These are phyloP conservation scores for Pythium diclinum DNA, from an alignment of 352 stramenopile genomes.

Conservation along the genomic window DNA sequence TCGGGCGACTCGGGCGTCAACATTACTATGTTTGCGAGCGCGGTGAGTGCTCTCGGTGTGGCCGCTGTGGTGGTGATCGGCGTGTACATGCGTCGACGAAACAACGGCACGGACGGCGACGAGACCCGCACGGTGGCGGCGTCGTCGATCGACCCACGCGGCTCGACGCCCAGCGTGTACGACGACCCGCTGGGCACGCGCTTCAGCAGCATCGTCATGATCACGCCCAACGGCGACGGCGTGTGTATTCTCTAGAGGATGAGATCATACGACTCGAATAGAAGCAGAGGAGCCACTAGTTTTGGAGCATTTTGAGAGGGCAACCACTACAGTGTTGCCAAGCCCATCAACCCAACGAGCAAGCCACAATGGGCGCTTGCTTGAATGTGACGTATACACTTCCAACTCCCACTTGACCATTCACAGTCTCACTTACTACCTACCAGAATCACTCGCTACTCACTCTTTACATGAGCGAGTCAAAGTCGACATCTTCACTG, in stretches of 20 bases:
- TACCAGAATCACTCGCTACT: too few relatives aligned
- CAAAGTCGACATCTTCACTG: slow-evolving; percentile 9
- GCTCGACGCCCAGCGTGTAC: slow-evolving; percentile 62
- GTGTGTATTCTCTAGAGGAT: slow-evolving; percentile 66
- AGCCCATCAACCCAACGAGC: background rate
- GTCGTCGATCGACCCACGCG: slow-evolving; percentile 36
- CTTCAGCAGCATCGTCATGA: slow-evolving; percentile 87
- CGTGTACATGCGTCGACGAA: slow-evolving; percentile 51
- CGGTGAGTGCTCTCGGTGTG: slow-evolving; percentile 32
- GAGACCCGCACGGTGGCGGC: slow-evolving; percentile 37
- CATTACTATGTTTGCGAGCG: slow-evolving; percentile 15
- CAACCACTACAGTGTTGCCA: background rate
- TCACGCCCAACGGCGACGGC: slow-evolving; percentile 76
- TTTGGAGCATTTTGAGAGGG: background rate
- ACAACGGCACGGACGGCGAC: slow-evolving; percentile 27
- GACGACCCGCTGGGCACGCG: slow-evolving; percentile 71
- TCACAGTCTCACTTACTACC: background rate
- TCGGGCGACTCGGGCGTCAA: slow-evolving; percentile 20
- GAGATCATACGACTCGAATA: background rate
- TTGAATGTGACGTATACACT: slow-evolving; percentile 6
- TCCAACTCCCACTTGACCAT: background rate
- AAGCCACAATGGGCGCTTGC: background rate
- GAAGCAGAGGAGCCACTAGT: background rate
- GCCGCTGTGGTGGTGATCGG: slow-evolving; percentile 50
- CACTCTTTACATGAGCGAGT: slow-evolving; percentile 21